A percentile compares a stretch with the other conserved stretches of the same genome.
Conservation (phyloP, 257 asterid genomes). For the Salvia hispanica region DNA sequence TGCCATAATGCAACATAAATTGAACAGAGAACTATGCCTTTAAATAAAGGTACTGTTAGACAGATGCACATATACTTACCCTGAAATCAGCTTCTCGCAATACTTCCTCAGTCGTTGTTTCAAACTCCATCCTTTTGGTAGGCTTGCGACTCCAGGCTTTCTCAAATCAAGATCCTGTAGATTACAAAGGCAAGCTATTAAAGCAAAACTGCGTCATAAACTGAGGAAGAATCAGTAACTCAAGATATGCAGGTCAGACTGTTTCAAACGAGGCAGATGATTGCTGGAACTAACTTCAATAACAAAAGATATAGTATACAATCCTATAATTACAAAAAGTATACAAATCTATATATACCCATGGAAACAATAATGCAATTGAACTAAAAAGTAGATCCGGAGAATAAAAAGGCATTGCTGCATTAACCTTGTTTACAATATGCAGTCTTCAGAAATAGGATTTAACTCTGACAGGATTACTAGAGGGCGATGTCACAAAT, state of each 20-base stretch:
- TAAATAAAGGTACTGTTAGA: conserved; percentile 1
- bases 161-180: conserved; percentile 83
- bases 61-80: conserved; percentile 48
- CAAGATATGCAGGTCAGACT: conserved; percentile 13
- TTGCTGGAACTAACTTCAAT: conserved; percentile 9
- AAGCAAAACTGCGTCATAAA: conserved; percentile 25
- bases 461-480: background rate
- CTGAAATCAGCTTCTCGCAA: conserved; percentile 89
- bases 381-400: background rate
- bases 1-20: too few species aligned
- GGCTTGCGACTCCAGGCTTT: conserved; percentile 71
- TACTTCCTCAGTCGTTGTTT: conserved; percentile 82
- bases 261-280: conserved; percentile 2
- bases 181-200: conserved; percentile 26
- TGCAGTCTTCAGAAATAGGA: background rate
- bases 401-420: background rate
- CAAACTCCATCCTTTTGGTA: conserved; percentile 57
- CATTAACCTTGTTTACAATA: conserved; percentile 3
- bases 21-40: too few species aligned
- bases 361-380: conserved; percentile 7
- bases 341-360: background rate
- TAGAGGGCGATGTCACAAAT: background rate
- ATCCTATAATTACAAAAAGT: too few species aligned
- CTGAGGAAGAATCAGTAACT: conserved; percentile 7
- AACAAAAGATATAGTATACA: conserved; percentile 7